Percentiles rank a stretch among this genome's conserved stretches.
These are phyloP conservation scores for Aspergillus glaucus DNA, from an alignment of 2,329 filamentous ascomycete species.

Conservation along the genomic window DNA sequence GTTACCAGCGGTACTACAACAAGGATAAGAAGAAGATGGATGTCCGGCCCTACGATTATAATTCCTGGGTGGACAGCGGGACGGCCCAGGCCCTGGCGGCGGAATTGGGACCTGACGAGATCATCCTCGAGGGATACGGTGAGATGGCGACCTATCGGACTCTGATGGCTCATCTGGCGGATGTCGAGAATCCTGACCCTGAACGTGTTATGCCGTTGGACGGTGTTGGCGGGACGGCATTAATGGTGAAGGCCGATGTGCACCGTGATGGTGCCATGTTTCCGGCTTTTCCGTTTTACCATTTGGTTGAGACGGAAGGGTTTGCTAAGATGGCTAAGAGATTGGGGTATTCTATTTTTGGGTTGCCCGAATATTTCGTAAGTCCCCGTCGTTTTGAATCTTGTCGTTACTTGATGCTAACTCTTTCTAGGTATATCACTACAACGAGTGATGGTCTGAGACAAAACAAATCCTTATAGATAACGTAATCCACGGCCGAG, in stretches of 20 bases:
- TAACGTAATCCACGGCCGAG: no score
- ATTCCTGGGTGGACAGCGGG: conserved; percentile 91
- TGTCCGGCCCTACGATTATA: conserved; percentile 89
- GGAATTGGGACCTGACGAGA: conserved; percentile 84
- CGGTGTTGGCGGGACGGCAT: conserved; percentile 85
- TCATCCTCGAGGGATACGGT: conserved; percentile 85
- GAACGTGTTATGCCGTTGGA: conserved; percentile 71
- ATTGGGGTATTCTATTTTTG: conserved; percentile 76
- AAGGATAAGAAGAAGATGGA: conserved; percentile 62
- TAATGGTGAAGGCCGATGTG: conserved; percentile 93
- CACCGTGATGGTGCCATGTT: conserved; percentile 99
- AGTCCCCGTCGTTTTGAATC: conserved; percentile 23
- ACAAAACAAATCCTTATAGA: not conserved
- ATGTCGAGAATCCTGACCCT: conserved; percentile 46
- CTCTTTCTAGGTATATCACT: conserved; percentile 67
- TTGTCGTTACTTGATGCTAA: conserved; percentile 5
- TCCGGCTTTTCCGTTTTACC: conserved; percentile 90
- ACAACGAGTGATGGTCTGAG: conserved; percentile 62
- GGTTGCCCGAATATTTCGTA: conserved; percentile 97
- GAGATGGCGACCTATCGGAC: conserved; percentile 89
- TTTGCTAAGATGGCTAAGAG: conserved; percentile 95
- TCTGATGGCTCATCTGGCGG: conserved; percentile 79
- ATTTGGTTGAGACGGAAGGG: conserved; percentile 95
- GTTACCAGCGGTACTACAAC: conserved; percentile 82
- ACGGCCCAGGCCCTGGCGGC: conserved; percentile 67